These are phyloP conservation scores for Picochlorum sp. DNA, from an alignment of 139 green algal genomes.

Conservation along the genomic window DNA sequence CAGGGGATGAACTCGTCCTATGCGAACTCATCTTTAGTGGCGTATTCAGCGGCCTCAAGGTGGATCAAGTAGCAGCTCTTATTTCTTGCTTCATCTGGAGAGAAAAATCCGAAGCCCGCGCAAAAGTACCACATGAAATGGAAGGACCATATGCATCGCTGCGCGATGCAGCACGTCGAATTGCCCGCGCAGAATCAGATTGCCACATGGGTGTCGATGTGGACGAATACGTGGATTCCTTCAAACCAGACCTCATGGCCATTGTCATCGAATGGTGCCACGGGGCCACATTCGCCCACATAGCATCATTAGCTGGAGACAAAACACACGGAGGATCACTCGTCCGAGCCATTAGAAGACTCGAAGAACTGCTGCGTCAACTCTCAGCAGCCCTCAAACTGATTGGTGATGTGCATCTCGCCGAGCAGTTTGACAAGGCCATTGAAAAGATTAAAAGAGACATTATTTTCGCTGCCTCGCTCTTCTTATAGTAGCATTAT, in stretches of 20 bases:
- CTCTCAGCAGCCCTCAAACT: constrained; percentile 24
- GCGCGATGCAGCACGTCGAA: constrained; percentile 42
- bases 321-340: constrained; percentile 41
- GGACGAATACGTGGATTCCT: constrained; percentile 62
- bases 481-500: constrained; percentile 38
- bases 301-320: constrained; percentile 36
- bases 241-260: constrained; percentile 67
- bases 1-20: constrained; percentile 68
- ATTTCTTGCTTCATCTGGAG: constrained; percentile 67
- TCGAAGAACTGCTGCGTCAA: constrained; percentile 75
- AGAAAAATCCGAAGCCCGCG: constrained; percentile 39
- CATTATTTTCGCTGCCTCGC: constrained; percentile 52
- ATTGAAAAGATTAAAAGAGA: constrained; percentile 41
- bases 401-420: constrained; percentile 35
- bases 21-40: constrained; percentile 68
- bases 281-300: constrained; percentile 49
- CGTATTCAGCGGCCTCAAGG: constrained; percentile 47
- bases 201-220: constrained; percentile 42
- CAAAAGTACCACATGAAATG: constrained; percentile 50
- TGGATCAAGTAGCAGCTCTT: constrained; percentile 48
- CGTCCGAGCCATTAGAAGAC: constrained; percentile 58
- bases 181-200: constrained; percentile 42
- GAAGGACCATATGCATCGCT: constrained; percentile 31
- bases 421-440: constrained; percentile 28
- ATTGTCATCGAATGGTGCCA: constrained; percentile 48